Conservation (phyloP, 345 rosid genomes). For the Trapa bicornis region DNA sequence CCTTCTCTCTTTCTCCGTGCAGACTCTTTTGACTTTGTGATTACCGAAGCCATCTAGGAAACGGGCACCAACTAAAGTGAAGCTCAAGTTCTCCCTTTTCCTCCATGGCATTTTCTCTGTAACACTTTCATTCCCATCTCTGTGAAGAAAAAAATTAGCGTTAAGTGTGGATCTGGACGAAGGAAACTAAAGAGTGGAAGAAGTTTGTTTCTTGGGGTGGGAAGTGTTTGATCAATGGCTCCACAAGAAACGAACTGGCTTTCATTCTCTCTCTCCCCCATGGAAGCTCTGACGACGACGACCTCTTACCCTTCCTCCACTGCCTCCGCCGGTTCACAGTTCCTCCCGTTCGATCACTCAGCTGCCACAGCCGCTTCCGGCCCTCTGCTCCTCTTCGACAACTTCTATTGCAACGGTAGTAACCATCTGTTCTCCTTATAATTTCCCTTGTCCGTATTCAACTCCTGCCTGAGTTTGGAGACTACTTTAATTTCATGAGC, state of each 20-base stretch:
- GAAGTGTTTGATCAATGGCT: neutral
- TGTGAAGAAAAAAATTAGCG: no score
- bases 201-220: neutral
- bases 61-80: neutral
- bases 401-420: conserved; percentile 57
- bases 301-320: no score
- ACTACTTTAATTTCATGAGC: no score
- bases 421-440: no score
- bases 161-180: no score
- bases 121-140: neutral
- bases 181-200: neutral
- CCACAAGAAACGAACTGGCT: conserved; percentile 64
- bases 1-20: neutral
- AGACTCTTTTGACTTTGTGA: conserved; percentile 10
- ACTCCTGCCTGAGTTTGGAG: conserved; percentile 5
- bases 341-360: conserved; percentile 41
- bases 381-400: conserved; percentile 70
- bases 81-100: neutral
- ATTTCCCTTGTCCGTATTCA: neutral
- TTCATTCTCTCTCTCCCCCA: conserved; percentile 85
- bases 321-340: conserved; percentile 24
- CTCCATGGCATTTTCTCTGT: neutral
- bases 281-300: conserved; percentile 46
- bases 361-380: conserved; percentile 23
- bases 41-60: neutral